Evolutionary conservation across 2,329 filamentous ascomycete species (phyloP), one percentile per base, ranked within the genome.

Genomic region (Aspergillus viridinutans): DNA sequence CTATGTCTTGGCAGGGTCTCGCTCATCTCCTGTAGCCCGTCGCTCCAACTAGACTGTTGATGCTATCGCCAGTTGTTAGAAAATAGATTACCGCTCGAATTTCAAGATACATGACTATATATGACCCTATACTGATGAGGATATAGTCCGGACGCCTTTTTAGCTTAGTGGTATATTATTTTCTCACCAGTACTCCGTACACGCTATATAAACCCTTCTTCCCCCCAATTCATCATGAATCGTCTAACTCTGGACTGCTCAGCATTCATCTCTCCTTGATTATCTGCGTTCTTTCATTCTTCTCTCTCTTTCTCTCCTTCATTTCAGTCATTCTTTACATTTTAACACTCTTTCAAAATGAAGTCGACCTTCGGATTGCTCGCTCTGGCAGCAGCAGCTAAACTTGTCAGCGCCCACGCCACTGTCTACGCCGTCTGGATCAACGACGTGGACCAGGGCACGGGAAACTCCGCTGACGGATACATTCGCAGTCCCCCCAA

Each of bases 381-480:
- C 60, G 63, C 63, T 64, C 63, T 65, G 61, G 63, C 63, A 64
- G 63, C 63, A 49, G 59, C 60, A 43, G 57, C 63, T 28, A 62
- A 59, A 53, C 57, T 65, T 43, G 63, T 51, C 47, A 56, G 45
- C 50, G 60, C 63, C 49, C 63, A 65, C 58, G 21, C 63, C 56
- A 65, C 63, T 38, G 61, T 65, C 54, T 50, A 58, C 42, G 63
- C 63, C 55, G 55, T 64, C 58, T 65, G 61, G 61, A 59, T 65
- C 55, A 65, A 65, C 58, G 63, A 60, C 47, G 57, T 57, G 26
- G 63, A 65, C 57, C 61, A 65, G 51, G 63, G 63, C 20, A 40
- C 54, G 42, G 63, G 63, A 49, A 64, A 63, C 62, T 40, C 47
- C 47, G 59, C 42, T 32, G 49, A 40, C 29, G 62, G 62, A 48